Conservation (phyloP, 352 stramenopile genomes). For the Phytophthora foliorum region DNA sequence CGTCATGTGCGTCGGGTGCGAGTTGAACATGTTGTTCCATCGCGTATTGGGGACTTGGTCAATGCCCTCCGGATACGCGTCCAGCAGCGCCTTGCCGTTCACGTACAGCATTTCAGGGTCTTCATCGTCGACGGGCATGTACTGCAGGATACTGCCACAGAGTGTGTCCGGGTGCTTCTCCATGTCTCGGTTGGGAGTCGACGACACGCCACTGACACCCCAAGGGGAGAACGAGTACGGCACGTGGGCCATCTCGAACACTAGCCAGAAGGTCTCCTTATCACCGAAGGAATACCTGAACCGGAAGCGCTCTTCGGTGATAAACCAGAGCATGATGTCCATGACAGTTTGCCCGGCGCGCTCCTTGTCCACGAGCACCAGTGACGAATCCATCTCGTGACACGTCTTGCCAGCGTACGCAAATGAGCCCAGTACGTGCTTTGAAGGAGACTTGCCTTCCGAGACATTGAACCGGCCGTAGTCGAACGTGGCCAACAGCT, state of each 20-base stretch:
- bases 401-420: slow-evolving; percentile 29
- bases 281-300: slow-evolving; percentile 37
- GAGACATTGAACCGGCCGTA: slow-evolving; percentile 31
- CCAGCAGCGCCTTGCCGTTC: slow-evolving; percentile 32
- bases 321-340: slow-evolving; percentile 35
- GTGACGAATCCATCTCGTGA: slow-evolving; percentile 37
- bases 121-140: slow-evolving; percentile 25
- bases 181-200: slow-evolving; percentile 30
- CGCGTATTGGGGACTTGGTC: slow-evolving; percentile 13
- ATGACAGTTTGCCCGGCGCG: slow-evolving; percentile 20
- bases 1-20: slow-evolving; percentile 32
- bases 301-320: slow-evolving; percentile 36
- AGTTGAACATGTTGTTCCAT: slow-evolving; percentile 40
- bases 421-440: slow-evolving; percentile 23
- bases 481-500: slow-evolving; percentile 24
- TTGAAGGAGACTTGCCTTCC: slow-evolving; percentile 17
- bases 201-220: slow-evolving; percentile 31
- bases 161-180: slow-evolving; percentile 29
- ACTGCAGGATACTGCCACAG: slow-evolving; percentile 36
- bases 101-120: slow-evolving; percentile 31
- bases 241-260: slow-evolving; percentile 30
- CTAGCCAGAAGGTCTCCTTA: slow-evolving; percentile 37
- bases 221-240: slow-evolving; percentile 36
- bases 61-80: slow-evolving; percentile 32
- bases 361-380: slow-evolving; percentile 31